Evolutionary conservation across 1,139 yeast genomes (phyloP), one percentile per base, ranked within the genome.

Genomic region (Wickerhamomyces sp.): DNA sequence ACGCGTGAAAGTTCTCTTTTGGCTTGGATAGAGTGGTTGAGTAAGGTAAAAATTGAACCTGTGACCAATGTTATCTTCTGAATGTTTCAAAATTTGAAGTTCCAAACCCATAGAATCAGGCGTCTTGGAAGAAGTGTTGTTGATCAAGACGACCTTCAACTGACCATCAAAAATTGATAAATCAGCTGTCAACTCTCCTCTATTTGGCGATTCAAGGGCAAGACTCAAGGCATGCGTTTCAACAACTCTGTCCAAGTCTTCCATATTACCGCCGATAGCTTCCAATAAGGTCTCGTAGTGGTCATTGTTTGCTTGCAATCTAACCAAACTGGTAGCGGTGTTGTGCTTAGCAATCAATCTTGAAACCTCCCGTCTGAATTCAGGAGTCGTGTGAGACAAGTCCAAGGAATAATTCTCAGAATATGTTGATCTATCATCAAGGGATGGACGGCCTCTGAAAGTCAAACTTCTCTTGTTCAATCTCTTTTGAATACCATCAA

Each of bases 321-420:
- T 21, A 10, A 12, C n/a, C 8, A 42, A 26, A 18, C 40, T 38
- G n/a, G 33, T 38, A 9, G 33, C 32, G 4, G 37, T 34, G 18
- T 36, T 28, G 16, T 32, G 38, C 5, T 31, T 17, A 16, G 17
- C 4, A 5, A 37, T 19, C 15, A 44, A 27, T 1, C 32, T 30
- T 11, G 34, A 16, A 13, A 39, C 10, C 9, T 20, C 15, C 2
- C 28, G 5, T n/a, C 17, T 26, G 13, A 30, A 36, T 5, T 11
- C 27, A 5, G 25, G 13, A 11, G 28, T 16, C 12, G 26, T 10
- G n/a, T 21, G 10, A 3, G 40, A 33, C 23, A 36, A 18, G 23
- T 36, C 34, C 22, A 19, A 8, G 22, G 22, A 19, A 19, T n/a
- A n/a, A n/a, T n/a, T n/a, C n/a, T n/a, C n/a, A n/a, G n/a, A n/a